These are phyloP conservation scores for Chloromonas sp. DNA, from an alignment of 163 green algal genomes.

Conservation along the genomic window DNA sequence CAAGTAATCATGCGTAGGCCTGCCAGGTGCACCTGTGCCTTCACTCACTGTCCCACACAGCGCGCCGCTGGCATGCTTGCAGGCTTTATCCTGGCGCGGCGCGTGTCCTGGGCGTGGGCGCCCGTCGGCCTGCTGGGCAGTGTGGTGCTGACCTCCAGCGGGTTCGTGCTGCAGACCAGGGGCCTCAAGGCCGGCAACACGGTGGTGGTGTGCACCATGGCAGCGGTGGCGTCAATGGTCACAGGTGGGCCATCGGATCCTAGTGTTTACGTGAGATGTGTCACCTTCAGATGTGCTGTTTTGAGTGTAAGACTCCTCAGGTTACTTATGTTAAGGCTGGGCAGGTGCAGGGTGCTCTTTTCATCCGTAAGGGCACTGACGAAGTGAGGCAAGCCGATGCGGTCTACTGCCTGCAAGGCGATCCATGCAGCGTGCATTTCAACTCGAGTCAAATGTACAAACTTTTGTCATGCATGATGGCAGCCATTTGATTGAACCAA, in stretches of 20 bases:
- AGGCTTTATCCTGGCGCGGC: slow-evolving; percentile 38
- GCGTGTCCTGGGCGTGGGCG: slow-evolving; percentile 29
- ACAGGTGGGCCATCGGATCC: slow-evolving; percentile 16
- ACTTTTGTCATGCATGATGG: not conserved
- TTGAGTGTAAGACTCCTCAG: not conserved
- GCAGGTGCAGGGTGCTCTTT: not conserved
- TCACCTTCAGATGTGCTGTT: not conserved
- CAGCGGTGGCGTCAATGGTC: slow-evolving; percentile 54
- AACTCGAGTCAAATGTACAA: not conserved
- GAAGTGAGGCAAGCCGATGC: not conserved
- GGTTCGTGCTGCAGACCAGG: slow-evolving; percentile 61
- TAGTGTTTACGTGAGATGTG: not conserved
- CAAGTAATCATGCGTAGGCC: no score
- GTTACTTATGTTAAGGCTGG: not conserved
- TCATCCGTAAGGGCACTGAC: not conserved
- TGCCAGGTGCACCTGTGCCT: no score
- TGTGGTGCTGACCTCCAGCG: slow-evolving; percentile 45
- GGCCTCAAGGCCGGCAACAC: slow-evolving; percentile 62
- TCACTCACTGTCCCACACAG: no score
- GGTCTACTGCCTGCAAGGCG: no score
- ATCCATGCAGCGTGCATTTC: no score
- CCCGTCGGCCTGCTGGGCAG: slow-evolving; percentile 35
- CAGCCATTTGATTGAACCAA: no score
- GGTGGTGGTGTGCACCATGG: slow-evolving; percentile 60
- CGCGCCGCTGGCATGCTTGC: not conserved